Percentiles rank a stretch among this genome's conserved stretches.
Evolutionary conservation across 2,329 filamentous ascomycete species (phyloP).

Genomic region (Penicillium sp.): DNA sequence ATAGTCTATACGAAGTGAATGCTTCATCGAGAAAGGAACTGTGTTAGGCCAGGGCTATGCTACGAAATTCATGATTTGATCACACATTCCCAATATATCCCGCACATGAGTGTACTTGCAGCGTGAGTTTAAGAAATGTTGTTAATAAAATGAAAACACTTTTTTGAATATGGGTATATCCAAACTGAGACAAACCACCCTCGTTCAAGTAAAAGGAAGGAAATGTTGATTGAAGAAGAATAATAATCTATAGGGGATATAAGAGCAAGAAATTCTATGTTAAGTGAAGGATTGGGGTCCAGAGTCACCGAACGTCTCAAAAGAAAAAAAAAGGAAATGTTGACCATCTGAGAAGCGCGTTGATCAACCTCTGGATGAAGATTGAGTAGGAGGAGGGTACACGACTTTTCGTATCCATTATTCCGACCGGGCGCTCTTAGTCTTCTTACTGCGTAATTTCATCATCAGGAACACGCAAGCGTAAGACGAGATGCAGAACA

Average conservation of each 20-base stretch:
- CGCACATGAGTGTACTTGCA: too few relatives aligned
- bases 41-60: too few relatives aligned
- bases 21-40: too few relatives aligned
- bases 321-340: neutral
- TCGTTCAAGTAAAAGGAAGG: too few relatives aligned
- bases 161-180: neutral
- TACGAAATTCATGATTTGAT: too few relatives aligned
- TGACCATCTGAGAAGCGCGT: neutral
- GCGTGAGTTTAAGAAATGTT: neutral
- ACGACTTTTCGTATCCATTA: constrained; percentile 14
- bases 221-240: too few relatives aligned
- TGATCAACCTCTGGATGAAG: neutral
- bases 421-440: constrained; percentile 51
- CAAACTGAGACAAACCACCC: neutral
- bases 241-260: neutral
- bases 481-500: constrained; percentile 53
- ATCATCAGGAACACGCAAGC: constrained; percentile 55
- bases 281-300: neutral
- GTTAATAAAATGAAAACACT: neutral
- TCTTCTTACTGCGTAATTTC: constrained; percentile 57
- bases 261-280: neutral
- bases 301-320: neutral
- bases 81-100: too few relatives aligned
- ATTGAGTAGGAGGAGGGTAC: neutral
- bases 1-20: too few relatives aligned